Evolutionary conservation across 2,329 filamentous ascomycete genomes (phyloP), one percentile per base, ranked within the genome.

Genomic region (Penicillium nordicum): DNA sequence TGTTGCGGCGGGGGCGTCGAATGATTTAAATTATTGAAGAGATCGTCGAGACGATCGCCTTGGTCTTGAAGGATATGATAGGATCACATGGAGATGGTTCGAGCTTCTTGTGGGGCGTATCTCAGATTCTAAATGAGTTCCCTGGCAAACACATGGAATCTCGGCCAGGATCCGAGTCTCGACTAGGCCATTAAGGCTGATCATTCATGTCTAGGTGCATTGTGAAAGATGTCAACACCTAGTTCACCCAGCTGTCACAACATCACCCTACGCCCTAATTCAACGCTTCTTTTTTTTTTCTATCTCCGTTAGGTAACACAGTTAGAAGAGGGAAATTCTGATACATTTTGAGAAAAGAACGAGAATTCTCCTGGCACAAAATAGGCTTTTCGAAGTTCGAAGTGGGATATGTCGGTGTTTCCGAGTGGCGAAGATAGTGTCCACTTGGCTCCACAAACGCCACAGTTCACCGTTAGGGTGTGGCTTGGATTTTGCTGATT

Each of bases 401-500:
- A 30, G n/a, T 32, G 9, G 50, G 16, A 45, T n/a, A 52, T 55
- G 42, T 60, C 62, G 57, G 62, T 30, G 60, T 58, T 53, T 25
- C 62, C 63, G 61, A 64, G 21, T 49, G 48, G 50, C 50, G 51
- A 45, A 53, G 29, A 30, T 41, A 14, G 29, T 59, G 54, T 34
- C 34, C 55, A 50, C 46, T 32, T 18, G 51, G 41, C 34, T 53
- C 54, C 43, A 53, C 50, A 50, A 42, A 50, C 56, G 61, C 63
- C 63, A 66, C 62, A 62, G 23, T 43, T 52, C 56, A 57, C 57
- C 59, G 59, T 64, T 61, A 29, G 23, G 44, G 32, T 63, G 63
- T 63, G 63, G 63, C 63, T 59, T 59, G 49, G 50, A 59, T 44
- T 37, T 40, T 60, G 4, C 36, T 42, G 21, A 9, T 44, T 11